Evolutionary conservation across 306 rosid species (phyloP).

Genomic region (Pterocarpus macrocarpus): DNA sequence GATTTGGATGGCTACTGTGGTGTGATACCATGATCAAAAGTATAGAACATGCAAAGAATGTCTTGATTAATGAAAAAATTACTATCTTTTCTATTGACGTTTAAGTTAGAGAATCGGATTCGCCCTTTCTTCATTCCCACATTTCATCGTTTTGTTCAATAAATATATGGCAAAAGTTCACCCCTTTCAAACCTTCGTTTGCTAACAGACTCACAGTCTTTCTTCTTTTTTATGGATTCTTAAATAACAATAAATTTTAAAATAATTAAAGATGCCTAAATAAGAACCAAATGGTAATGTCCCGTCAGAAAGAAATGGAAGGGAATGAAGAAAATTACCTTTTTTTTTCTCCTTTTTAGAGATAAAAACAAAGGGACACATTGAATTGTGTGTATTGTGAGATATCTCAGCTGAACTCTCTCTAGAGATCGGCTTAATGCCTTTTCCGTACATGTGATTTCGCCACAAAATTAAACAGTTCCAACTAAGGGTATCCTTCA

Average conservation of each 20-base stretch:
- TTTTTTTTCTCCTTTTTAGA: no score
- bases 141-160: slow-evolving; percentile 20
- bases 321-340: no score
- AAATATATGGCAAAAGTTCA: not conserved
- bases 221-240: not conserved
- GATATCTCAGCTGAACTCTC: no score
- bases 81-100: slow-evolving; percentile 6
- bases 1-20: slow-evolving; percentile 3
- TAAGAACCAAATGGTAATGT: no score
- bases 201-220: not conserved
- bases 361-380: no score
- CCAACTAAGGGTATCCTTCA: not conserved
- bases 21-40: slow-evolving; percentile 28
- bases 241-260: not conserved
- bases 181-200: slow-evolving; percentile 2
- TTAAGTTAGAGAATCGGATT: slow-evolving; percentile 31
- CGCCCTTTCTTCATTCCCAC: slow-evolving; percentile 1
- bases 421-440: no score
- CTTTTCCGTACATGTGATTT: no score
- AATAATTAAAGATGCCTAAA: no score
- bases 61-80: slow-evolving; percentile 28
- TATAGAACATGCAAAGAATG: slow-evolving; percentile 39
- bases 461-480: no score
- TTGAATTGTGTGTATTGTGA: no score
- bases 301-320: no score